Percentiles rank a stretch among this genome's conserved stretches.
Evolutionary conservation across 2,329 filamentous ascomycete genomes (phyloP).

Genomic region (Cercospora brassicicola): DNA sequence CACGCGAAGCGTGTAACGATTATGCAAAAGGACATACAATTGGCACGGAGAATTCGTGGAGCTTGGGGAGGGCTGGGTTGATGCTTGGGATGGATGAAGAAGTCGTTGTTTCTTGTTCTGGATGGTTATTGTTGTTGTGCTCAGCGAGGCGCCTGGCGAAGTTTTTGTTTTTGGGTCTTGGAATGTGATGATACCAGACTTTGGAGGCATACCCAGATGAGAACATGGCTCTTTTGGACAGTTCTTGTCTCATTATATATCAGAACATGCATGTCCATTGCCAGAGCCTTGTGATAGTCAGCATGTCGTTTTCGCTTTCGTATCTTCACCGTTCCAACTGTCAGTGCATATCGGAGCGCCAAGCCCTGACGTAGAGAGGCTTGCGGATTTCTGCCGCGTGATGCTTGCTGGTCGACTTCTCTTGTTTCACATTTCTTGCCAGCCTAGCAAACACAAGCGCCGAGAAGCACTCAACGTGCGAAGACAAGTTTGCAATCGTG

Average conservation of each 20-base stretch:
- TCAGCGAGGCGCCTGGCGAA: slow-evolving; percentile 32
- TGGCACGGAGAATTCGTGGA: slow-evolving; percentile 90
- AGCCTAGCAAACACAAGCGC: background rate
- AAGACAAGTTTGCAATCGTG: background rate
- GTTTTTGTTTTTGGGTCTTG: slow-evolving; percentile 13
- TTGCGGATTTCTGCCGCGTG: background rate
- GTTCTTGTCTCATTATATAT: background rate
- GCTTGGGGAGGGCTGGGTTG: slow-evolving; percentile 49
- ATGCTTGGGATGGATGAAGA: background rate
- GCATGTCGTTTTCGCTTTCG: slow-evolving; percentile 7
- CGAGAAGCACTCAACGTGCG: background rate
- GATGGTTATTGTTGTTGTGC: slow-evolving; percentile 15
- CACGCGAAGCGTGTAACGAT: slow-evolving; percentile 99
- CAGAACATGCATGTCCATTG: background rate
- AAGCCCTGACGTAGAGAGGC: slow-evolving; percentile 4
- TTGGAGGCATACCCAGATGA: slow-evolving; percentile 1
- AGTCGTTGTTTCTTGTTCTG: background rate
- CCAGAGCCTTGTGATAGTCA: background rate
- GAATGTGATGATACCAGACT: slow-evolving; percentile 19
- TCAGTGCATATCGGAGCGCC: background rate
- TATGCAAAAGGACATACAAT: slow-evolving; percentile 95
- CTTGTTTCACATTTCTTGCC: background rate
- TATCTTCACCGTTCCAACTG: background rate
- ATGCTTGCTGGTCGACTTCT: slow-evolving; percentile 5
- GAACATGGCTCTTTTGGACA: background rate